Evolutionary conservation across 169 alveolate genomes (phyloP), one percentile per base, ranked within the genome.

Genomic region (Cryptosporidium parvum): DNA sequence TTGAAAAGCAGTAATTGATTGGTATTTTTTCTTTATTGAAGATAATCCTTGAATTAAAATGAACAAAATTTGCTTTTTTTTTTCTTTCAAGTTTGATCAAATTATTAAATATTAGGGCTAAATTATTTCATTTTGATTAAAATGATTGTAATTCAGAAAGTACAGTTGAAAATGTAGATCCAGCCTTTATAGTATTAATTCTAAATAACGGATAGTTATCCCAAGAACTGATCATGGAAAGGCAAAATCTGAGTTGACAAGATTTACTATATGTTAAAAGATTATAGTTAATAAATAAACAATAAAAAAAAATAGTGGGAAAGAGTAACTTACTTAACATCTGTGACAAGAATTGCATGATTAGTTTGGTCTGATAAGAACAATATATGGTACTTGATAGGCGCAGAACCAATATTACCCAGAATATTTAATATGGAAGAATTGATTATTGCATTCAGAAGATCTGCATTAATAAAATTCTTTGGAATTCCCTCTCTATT

Each of bases 401-500:
- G 75, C 6, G 70, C 26, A 5, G 89, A 80, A 21, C 89, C 89
- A 80, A 80, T 45, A 39, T 65, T 65, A 10, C 89, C 89, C 51
- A 80, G 31, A 9, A 29, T 31, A 42, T 21, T 80, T 26, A 35
- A 14, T 10, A 80, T 23, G 4, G 89, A 61, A 9, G 75, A 42
- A n/a, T 80, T 44, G 1, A 80, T 80, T 23, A 80, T 44, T 61
- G 52, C 23, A 9, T 37, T n/a, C 5, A 80, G 75, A 14, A 80
- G 14, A 33, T 80, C 69, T 12, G 69, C 53, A 37, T 23, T 48
- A 6, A 80, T 35, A 26, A 80, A 7, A 39, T 80, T 48, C 31
- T 65, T 59, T 26, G 75, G 75, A 37, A 80, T 65, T 61, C 89
- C 89, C 2, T 80, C 89, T 80, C 89, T 80, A 58, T 8, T 14